Evolutionary conservation across 768 basidiomycete genomes (phyloP).

Genomic region (Austroboletus festivus): DNA sequence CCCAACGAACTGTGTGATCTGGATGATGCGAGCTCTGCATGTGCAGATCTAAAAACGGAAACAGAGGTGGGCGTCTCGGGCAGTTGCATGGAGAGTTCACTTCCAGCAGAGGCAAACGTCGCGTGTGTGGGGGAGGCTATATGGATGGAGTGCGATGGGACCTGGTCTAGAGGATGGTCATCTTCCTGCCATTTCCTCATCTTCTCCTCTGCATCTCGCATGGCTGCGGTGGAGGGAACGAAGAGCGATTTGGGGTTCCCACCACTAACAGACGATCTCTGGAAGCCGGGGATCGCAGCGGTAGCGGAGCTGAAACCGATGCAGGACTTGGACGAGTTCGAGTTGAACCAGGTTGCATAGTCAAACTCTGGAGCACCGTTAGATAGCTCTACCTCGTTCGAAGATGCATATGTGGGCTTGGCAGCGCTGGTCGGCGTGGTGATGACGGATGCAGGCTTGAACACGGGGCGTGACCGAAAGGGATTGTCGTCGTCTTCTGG

Average conservation of each 20-base stretch:
- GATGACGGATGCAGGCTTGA: conserved; percentile 12
- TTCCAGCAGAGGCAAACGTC: conserved; percentile 38
- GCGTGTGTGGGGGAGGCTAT: conserved; percentile 22
- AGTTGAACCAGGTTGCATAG: conserved; percentile 50
- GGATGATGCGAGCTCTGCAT: conserved; percentile 12
- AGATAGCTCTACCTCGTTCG: conserved; percentile 29
- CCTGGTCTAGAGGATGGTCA: conserved; percentile 16
- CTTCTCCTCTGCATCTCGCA: conserved; percentile 53
- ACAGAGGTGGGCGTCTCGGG: conserved; percentile 43
- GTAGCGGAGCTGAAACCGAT: conserved; percentile 40
- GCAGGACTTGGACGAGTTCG: conserved; percentile 27
- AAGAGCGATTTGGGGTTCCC: conserved; percentile 29
- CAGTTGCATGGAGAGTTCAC: conserved; percentile 24
- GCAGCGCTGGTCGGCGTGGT: not conserved
- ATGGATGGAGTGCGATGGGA: conserved; percentile 18
- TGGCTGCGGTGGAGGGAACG: conserved; percentile 52
- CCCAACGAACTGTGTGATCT: conserved; percentile 8
- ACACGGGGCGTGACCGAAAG: too few relatives aligned
- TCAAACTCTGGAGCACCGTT: conserved; percentile 39
- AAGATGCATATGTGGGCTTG: not conserved
- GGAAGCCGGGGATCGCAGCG: conserved; percentile 17
- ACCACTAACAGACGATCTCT: conserved; percentile 12
- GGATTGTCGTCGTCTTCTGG: conserved; percentile 21
- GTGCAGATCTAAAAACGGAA: conserved; percentile 25
- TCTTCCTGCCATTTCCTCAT: conserved; percentile 48